Evolutionary conservation across 2,329 filamentous ascomycete genomes (phyloP), one percentile per base, ranked within the genome.

Genomic region (Aspergillus sp.): DNA sequence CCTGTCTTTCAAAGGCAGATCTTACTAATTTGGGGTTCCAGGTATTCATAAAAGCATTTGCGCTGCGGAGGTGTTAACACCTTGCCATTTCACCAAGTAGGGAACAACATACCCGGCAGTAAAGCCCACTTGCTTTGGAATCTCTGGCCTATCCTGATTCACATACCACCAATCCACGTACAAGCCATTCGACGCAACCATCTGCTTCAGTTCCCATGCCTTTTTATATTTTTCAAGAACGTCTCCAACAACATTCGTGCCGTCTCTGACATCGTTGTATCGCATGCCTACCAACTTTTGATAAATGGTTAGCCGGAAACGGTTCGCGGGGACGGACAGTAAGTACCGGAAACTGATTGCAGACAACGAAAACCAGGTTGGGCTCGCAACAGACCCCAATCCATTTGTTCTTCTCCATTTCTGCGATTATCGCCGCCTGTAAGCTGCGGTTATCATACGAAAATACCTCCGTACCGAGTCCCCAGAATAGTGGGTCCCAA

Each of bases 301-400:
- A 30, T 7, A 7, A 8, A 30, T 30, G 7, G 2, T 30, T 30
- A 30, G 27, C 27, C 27, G 27, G 5, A 30, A 30, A 30, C 27
- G 27, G 27, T 30, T 30, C 7, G 27, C 27, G 5, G 27, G 27
- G 27, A 30, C 27, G 5, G 27, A 30, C 27, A 30, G 27, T 19
- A 51, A 27, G 47, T 67, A 78, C 76, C 3, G 76, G 77, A 67
- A 80, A 80, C 58, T 80, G 78, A 62, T 80, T 80, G 66, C 78
- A 80, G 19, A 49, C 58, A 25, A 60, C 27, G 42, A 60, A 60
- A 1, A 48, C 78, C 72, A 63, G 65, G 63, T 80, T 81, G 2
- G 77, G 78, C 66, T 80, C 78, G 58, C 78, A 80, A 50, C 77
- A 80, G 1, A 77, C 77, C 0, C 78, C 77, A 2, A 78, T 62